phyloP scores from a whole-genome alignment of 2,329 filamentous ascomycete species.

The Laburnicola sp. region DNA sequence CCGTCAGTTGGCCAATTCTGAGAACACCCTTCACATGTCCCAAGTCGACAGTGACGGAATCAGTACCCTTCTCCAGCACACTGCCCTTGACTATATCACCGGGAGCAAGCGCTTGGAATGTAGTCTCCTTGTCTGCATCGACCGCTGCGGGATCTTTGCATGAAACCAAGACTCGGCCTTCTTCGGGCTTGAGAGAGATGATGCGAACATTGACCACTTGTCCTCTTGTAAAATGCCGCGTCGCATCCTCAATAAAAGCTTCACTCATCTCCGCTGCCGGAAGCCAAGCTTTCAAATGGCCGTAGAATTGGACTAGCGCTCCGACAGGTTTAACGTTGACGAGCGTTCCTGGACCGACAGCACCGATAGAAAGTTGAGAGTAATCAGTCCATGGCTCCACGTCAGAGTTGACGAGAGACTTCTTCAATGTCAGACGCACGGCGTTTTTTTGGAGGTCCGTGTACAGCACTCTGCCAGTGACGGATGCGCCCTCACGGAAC shows the following conservation, averaged over 20 bases:
- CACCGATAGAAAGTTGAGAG: constrained; percentile 70
- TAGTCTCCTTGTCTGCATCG: constrained; percentile 72
- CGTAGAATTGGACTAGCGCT: constrained; percentile 92
- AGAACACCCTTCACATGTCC: constrained; percentile 78
- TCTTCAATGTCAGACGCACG: constrained; percentile 88
- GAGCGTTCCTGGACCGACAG: constrained; percentile 83
- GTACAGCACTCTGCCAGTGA: constrained; percentile 85
- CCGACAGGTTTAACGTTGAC: constrained; percentile 77
- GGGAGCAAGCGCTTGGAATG: constrained; percentile 71
- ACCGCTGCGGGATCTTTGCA: constrained; percentile 87
- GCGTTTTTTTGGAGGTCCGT: constrained; percentile 74
- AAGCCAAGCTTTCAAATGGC: constrained; percentile 78
- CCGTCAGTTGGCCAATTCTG: constrained; percentile 76
- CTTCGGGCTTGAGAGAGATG: constrained; percentile 74
- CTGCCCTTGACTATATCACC: constrained; percentile 77
- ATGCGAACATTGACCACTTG: constrained; percentile 91
- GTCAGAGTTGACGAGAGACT: constrained; percentile 89
- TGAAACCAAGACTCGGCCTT: constrained; percentile 77
- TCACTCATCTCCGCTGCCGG: constrained; percentile 98
- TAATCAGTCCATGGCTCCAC: constrained; percentile 77
- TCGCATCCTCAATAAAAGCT: constrained; percentile 86
- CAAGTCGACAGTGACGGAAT: constrained; percentile 67
- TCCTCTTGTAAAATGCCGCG: constrained; percentile 83
- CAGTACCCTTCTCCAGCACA: constrained; percentile 54
- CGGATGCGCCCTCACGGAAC: constrained; percentile 80